Conservation (phyloP, 805 yeast genomes). For the Teunomyces lycoperdinae region DNA sequence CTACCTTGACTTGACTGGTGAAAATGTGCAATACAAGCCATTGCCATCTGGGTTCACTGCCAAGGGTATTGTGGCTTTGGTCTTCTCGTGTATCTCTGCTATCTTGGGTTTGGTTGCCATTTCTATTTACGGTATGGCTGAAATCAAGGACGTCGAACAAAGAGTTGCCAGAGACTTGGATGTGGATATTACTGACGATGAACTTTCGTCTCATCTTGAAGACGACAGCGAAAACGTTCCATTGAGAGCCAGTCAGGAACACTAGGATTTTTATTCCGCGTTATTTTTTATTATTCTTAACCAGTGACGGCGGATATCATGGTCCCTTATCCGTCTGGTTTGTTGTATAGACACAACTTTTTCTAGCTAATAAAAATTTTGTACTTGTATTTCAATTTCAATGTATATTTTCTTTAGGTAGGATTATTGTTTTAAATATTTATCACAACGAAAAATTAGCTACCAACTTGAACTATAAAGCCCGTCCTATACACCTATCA, state of each 20-base stretch:
- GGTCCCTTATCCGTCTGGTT: slow-evolving; percentile 7
- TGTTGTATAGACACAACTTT: slow-evolving; percentile 2
- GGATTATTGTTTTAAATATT: no score
- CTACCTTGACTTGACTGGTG: slow-evolving; percentile 67
- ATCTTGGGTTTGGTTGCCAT: slow-evolving; percentile 76
- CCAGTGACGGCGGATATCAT: slow-evolving; percentile 4
- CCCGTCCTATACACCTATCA: not conserved
- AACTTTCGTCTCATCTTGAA: slow-evolving; percentile 11
- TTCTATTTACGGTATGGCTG: slow-evolving; percentile 82
- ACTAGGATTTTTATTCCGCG: not conserved
- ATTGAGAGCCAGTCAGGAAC: slow-evolving; percentile 6
- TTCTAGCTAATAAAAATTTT: not conserved
- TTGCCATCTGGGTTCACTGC: slow-evolving; percentile 93
- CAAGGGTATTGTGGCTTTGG: slow-evolving; percentile 90
- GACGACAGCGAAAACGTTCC: slow-evolving; percentile 13
- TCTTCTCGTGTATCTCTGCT: slow-evolving; percentile 85
- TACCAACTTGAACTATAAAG: not conserved
- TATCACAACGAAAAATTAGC: not conserved
- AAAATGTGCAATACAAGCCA: slow-evolving; percentile 61
- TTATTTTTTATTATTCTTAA: not conserved
- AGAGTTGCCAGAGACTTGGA: slow-evolving; percentile 57
- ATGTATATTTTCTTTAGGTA: no score
- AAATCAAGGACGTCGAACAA: slow-evolving; percentile 65
- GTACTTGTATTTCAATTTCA: not conserved
- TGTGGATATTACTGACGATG: slow-evolving; percentile 41